Evolutionary conservation across 163 green algal genomes (phyloP).

Genomic region (Prototheca cutis): DNA sequence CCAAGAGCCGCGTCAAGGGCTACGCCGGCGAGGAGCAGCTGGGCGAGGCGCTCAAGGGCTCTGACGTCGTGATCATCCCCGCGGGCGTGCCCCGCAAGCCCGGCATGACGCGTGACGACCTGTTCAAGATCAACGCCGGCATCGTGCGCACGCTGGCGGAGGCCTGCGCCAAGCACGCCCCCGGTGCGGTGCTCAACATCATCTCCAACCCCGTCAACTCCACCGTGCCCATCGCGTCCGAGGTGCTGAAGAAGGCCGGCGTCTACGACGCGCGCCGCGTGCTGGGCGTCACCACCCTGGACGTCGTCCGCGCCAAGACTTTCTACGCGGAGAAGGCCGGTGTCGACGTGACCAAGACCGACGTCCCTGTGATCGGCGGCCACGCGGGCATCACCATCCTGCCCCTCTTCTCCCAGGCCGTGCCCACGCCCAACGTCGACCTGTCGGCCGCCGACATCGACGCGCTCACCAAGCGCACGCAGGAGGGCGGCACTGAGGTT

Average conservation of each 20-base stretch:
- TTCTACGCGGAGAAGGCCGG: slow-evolving; percentile 86
- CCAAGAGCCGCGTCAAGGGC: slow-evolving; percentile 53
- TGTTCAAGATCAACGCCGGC: slow-evolving; percentile 97
- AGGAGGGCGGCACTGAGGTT: slow-evolving; percentile 97
- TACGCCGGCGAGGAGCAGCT: slow-evolving; percentile 75
- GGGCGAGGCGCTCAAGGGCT: slow-evolving; percentile 64
- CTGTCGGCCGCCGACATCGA: slow-evolving; percentile 68
- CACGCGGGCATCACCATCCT: slow-evolving; percentile 19
- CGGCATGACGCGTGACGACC: slow-evolving; percentile 97
- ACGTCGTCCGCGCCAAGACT: slow-evolving; percentile 89
- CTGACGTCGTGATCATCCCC: slow-evolving; percentile 93
- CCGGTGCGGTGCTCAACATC: slow-evolving; percentile 81
- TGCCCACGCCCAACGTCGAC: slow-evolving; percentile 41
- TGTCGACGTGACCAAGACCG: slow-evolving; percentile 69
- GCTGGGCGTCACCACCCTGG: slow-evolving; percentile 97
- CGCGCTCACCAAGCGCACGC: slow-evolving; percentile 89
- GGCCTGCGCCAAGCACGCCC: slow-evolving; percentile 64
- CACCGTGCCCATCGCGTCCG: slow-evolving; percentile 95
- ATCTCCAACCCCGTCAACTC: slow-evolving; percentile 99
- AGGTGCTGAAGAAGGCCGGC: slow-evolving; percentile 83
- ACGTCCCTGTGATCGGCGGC: slow-evolving; percentile 72
- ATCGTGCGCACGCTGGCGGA: slow-evolving; percentile 62
- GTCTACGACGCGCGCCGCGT: slow-evolving; percentile 88
- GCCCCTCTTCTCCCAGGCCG: slow-evolving; percentile 83
- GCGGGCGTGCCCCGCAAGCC: slow-evolving; percentile 96